Evolutionary conservation across 192 early-diverging fungal species (phyloP), one percentile per base, ranked within the genome.

Genomic region (Glomus cerebriforme): DNA sequence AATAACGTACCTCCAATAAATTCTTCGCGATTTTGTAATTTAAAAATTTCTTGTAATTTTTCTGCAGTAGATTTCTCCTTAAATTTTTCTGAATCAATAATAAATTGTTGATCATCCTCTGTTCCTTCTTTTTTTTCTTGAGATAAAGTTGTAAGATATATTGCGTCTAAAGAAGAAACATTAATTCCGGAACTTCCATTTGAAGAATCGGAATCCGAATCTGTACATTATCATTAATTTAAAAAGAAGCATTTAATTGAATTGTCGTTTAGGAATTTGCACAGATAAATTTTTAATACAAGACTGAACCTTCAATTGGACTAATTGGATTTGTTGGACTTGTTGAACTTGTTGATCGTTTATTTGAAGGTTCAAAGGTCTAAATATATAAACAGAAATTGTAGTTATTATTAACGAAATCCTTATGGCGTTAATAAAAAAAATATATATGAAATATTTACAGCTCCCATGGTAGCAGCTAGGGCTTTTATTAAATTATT

Each of bases 11-110:
- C 81, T 78, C 79, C 80, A 47, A 27, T 62, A 39, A 82, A 22
- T 27, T 80, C 29, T 75, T 80, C 79, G 2, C 37, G 59, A 34
- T 70, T 71, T 31, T 60, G 49, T 29, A 82, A 63, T 31, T 76
- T 54, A 77, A 82, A 82, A 32, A 82, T 65, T n/a, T 71, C 79
- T 37, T 68, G 31, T 64, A 82, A 58, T 65, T 80, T 80, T 47
- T 84, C 79, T 34, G 43, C 22, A 19, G 63, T 78, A 27, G 24
- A 76, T 26, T 54, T 37, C 22, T 74, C 77, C 45, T 62, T 64
- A 65, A 71, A 29, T 27, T 71, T 71, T 45, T 71, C 69, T 27
- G 24, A 9, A 26, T 70, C 13, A 27, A 0, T n/a, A 47, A 17
- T 22, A 12, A 65, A 39, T 39, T 68, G 34, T 37, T 19, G n/a